These are phyloP conservation scores for Gamarada debralockiae DNA, from an alignment of 495 filamentous ascomycete species.

Conservation along the genomic window DNA sequence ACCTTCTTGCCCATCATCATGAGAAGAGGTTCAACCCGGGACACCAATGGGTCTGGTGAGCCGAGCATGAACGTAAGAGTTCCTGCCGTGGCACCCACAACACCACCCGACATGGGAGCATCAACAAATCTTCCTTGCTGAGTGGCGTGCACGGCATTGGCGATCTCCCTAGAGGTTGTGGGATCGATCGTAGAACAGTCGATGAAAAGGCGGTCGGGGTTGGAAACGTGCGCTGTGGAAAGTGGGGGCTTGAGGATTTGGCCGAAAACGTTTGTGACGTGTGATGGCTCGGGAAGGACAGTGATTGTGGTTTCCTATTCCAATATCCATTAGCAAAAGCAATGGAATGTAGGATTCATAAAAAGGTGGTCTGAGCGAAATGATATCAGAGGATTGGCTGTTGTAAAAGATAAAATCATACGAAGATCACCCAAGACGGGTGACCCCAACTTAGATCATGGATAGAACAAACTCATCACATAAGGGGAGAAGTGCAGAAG, in stretches of 20 bases:
- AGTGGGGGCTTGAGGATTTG: slow-evolving; percentile 54
- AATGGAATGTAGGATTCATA: not conserved
- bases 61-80: slow-evolving; percentile 88
- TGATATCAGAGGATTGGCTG: slow-evolving; percentile 63
- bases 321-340: not conserved
- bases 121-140: slow-evolving; percentile 62
- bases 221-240: slow-evolving; percentile 21
- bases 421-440: slow-evolving; percentile 37
- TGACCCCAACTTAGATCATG: slow-evolving; percentile 58
- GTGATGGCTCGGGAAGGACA: slow-evolving; percentile 74
- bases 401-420: slow-evolving; percentile 48
- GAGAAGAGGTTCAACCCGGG: slow-evolving; percentile 58
- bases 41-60: slow-evolving; percentile 52
- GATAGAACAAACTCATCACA: slow-evolving; percentile 51
- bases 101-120: slow-evolving; percentile 81
- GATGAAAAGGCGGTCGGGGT: slow-evolving; percentile 63
- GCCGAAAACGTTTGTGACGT: slow-evolving; percentile 70
- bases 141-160: slow-evolving; percentile 53
- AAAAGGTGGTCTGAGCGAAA: slow-evolving; percentile 6
- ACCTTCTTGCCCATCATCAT: slow-evolving; percentile 77
- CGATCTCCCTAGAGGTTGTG: slow-evolving; percentile 64
- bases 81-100: slow-evolving; percentile 73
- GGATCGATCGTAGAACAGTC: slow-evolving; percentile 88
- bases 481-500: slow-evolving; percentile 9
- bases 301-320: slow-evolving; percentile 70